Evolutionary conservation across 2,329 filamentous ascomycete species (phyloP), one percentile per base, ranked within the genome.

Genomic region (Xylariaceae sp.): DNA sequence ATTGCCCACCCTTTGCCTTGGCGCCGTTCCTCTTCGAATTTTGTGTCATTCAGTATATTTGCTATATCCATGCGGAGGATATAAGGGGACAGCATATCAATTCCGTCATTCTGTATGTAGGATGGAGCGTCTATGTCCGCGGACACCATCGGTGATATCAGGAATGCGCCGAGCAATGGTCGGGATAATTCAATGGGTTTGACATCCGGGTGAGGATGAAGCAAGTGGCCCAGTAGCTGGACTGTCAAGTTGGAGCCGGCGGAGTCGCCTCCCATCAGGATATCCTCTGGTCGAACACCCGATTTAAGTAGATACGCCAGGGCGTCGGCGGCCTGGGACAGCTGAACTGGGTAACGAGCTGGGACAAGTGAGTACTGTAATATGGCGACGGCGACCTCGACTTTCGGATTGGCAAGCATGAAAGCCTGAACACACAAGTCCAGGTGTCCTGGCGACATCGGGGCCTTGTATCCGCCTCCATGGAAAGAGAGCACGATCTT

Each of bases 401-500:
- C 19, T 7, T 37, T 22, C 13, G 32, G 19, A 8, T 37, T 30
- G 21, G 36, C 21, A 10, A 18, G 32, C 15, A 48, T n/a, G 21
- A 29, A 48, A 2, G 46, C 13, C 21, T 37, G 46, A 9, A 39
- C 36, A 15, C 46, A 48, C 15, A n/a, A 30, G 8, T 48, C 34
- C 32, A 48, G 34, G 13, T 40, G 34, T 5, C 46, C 46, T 3
- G 34, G 15, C 9, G n/a, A 13, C 29, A 48, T 5, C 6, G 46
- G 46, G 1, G 15, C 46, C 32, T 39, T 39, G 34, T 48, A 48
- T 18, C 46, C 46, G 34, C 46, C 46, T 40, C 46, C 46, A 16
- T 37, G 46, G 46, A 39, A 40, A 12, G 15, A 30, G 6, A 40
- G n/a, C 15, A 48, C 46, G 21, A 26, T 21, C 22, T 37, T 39